Conservation (phyloP, 441 rosid genomes). For the Biscutella laevigata region DNA sequence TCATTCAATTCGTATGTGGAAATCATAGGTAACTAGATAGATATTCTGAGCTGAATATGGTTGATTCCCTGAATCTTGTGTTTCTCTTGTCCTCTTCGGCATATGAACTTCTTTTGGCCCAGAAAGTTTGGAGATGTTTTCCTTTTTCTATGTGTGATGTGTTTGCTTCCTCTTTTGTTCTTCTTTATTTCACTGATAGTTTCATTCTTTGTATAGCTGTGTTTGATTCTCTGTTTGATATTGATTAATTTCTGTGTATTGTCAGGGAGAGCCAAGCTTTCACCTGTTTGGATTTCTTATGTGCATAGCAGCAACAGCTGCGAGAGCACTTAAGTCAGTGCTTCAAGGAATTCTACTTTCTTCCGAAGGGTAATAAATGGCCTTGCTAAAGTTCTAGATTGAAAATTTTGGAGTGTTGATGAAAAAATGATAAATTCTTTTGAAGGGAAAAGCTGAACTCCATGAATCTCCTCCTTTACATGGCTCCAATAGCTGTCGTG, state of each 20-base stretch:
- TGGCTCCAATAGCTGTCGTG: constrained; percentile 64
- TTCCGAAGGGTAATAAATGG: constrained; percentile 70
- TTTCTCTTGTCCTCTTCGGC: background rate
- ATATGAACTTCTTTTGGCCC: background rate
- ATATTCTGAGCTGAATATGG: background rate
- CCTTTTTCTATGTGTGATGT: background rate
- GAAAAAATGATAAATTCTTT: constrained; percentile 16
- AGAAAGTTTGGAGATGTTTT: background rate
- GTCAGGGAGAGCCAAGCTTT: constrained; percentile 88
- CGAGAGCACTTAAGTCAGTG: constrained; percentile 93
- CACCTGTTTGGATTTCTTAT: constrained; percentile 88
- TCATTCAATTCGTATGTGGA: background rate
- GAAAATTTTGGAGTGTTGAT: constrained; percentile 11
- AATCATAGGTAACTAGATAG: background rate
- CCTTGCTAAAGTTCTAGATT: background rate
- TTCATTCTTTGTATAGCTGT: background rate
- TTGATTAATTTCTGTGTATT: constrained; percentile 4
- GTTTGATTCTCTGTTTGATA: constrained; percentile 3
- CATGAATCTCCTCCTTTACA: constrained; percentile 64
- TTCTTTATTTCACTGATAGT: background rate
- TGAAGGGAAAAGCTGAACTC: constrained; percentile 63
- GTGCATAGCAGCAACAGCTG: constrained; percentile 87
- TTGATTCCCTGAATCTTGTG: background rate
- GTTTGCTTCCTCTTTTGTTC: background rate
- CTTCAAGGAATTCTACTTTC: constrained; percentile 91